Percentiles rank a stretch among this genome's conserved stretches.
phyloP scores from a whole-genome alignment of 208 protist genomes.

The Acanthamoeba triangularis region DNA sequence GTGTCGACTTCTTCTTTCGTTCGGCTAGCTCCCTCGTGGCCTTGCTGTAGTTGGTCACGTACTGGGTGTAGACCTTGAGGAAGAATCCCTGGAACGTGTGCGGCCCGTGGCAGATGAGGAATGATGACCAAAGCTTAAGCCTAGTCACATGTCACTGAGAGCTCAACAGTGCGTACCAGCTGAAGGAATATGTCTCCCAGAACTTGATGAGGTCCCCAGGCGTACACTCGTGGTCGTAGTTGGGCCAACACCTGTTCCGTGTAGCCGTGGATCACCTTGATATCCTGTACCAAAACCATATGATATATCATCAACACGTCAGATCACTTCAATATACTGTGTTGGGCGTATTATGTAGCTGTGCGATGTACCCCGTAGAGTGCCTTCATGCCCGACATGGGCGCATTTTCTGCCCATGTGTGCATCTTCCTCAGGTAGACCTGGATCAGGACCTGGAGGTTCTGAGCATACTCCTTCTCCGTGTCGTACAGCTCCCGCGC shows the following conservation, averaged over 20 bases:
- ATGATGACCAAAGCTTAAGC: too few species aligned
- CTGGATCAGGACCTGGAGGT: not conserved
- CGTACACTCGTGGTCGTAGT: not conserved
- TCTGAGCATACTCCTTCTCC: slow-evolving; percentile 17
- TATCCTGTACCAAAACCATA: not conserved
- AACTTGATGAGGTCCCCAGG: not conserved
- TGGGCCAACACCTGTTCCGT: not conserved
- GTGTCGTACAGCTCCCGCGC: not conserved
- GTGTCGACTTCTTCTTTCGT: not conserved
- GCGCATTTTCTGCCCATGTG: not conserved
- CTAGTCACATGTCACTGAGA: not conserved
- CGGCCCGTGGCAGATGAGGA: too few species aligned
- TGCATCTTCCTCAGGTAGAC: slow-evolving; percentile 6
- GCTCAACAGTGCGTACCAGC: not conserved
- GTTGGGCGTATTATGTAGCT: too few species aligned
- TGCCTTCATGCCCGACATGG: not conserved
- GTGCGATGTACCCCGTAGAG: not conserved
- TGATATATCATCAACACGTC: not conserved
- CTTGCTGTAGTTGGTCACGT: not conserved
- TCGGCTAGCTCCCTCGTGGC: not conserved
- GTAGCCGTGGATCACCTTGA: slow-evolving; percentile 16
- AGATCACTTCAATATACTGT: not conserved
- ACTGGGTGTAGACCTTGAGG: slow-evolving; percentile 24
- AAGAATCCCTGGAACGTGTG: not conserved
- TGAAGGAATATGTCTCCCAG: slow-evolving; percentile 2